Evolutionary conservation across 163 green algal species (phyloP).

Genomic region (Chlamydomonas reinhardtii): DNA sequence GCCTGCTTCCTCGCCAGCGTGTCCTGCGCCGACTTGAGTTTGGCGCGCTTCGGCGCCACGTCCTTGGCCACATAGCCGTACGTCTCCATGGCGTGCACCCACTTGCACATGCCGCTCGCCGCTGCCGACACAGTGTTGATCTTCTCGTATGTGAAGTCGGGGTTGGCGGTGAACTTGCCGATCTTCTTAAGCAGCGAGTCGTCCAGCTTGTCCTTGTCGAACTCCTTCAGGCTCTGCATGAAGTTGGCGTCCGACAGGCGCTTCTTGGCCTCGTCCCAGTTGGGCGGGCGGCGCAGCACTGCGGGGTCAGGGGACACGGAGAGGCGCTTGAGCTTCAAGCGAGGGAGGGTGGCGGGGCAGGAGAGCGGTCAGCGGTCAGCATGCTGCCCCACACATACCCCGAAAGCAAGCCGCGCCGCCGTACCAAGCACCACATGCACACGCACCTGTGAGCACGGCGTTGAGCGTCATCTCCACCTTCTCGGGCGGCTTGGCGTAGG

Average conservation of each 20-base stretch:
- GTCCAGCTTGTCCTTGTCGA: constrained; percentile 91
- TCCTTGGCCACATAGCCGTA: constrained; percentile 90
- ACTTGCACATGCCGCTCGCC: constrained; percentile 88
- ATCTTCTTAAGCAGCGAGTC: constrained; percentile 91
- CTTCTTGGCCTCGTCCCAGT: constrained; percentile 92
- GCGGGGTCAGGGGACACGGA: background rate
- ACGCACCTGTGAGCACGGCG: constrained; percentile 66
- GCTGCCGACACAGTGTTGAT: constrained; percentile 82
- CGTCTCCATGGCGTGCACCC: constrained; percentile 91
- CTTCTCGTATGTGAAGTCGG: constrained; percentile 83
- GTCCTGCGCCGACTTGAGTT: constrained; percentile 84
- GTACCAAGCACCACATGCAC: no score
- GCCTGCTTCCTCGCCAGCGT: constrained; percentile 69
- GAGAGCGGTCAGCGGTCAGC: no score
- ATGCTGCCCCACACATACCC: no score
- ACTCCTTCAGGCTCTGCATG: constrained; percentile 88
- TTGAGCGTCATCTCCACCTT: constrained; percentile 87
- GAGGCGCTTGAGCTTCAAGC: no score
- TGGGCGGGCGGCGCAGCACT: constrained; percentile 82
- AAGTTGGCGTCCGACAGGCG: constrained; percentile 85
- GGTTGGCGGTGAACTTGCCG: constrained; percentile 81
- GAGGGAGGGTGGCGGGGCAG: no score
- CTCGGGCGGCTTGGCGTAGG: constrained; percentile 89
- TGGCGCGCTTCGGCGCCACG: constrained; percentile 85
- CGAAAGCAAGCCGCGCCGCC: no score